A percentile compares a stretch with the other conserved stretches of the same genome.
Evolutionary conservation across 306 rosid species (phyloP).

Genomic region (Medicago ruthenica): DNA sequence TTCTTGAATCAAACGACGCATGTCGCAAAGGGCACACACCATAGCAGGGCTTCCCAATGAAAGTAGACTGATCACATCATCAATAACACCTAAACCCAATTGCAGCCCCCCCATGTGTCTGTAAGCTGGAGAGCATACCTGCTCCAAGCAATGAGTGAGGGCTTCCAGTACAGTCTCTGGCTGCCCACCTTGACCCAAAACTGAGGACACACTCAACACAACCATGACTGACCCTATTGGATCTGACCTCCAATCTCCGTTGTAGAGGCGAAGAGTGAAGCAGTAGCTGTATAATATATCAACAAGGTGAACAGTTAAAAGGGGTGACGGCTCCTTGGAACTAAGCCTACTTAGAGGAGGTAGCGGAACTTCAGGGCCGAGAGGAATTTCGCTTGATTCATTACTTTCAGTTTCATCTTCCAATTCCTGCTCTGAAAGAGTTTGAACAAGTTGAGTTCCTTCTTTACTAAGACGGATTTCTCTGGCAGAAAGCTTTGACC

Average conservation of each 20-base stretch:
- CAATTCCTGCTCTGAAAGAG: slow-evolving; percentile 49
- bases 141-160: slow-evolving; percentile 77
- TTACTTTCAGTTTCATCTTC: slow-evolving; percentile 42
- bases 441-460: slow-evolving; percentile 85
- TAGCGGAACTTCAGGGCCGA: slow-evolving; percentile 71
- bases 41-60: slow-evolving; percentile 64
- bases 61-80: slow-evolving; percentile 63
- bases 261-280: slow-evolving; percentile 83
- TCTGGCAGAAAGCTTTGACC: slow-evolving; percentile 79
- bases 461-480: slow-evolving; percentile 71
- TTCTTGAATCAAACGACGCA: slow-evolving; percentile 67
- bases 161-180: slow-evolving; percentile 75
- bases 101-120: slow-evolving; percentile 74
- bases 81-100: slow-evolving; percentile 66
- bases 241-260: slow-evolving; percentile 86
- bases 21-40: slow-evolving; percentile 68
- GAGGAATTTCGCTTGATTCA: slow-evolving; percentile 63
- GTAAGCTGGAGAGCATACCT: slow-evolving; percentile 76
- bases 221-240: slow-evolving; percentile 70
- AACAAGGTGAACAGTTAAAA: slow-evolving; percentile 75
- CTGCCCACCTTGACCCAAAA: slow-evolving; percentile 72
- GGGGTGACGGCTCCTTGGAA: slow-evolving; percentile 77
- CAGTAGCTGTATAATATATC: slow-evolving; percentile 81
- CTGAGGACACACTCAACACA: slow-evolving; percentile 71
- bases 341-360: slow-evolving; percentile 78